Conservation (phyloP, 2,329 filamentous ascomycete genomes). For the Alternaria sp. region DNA sequence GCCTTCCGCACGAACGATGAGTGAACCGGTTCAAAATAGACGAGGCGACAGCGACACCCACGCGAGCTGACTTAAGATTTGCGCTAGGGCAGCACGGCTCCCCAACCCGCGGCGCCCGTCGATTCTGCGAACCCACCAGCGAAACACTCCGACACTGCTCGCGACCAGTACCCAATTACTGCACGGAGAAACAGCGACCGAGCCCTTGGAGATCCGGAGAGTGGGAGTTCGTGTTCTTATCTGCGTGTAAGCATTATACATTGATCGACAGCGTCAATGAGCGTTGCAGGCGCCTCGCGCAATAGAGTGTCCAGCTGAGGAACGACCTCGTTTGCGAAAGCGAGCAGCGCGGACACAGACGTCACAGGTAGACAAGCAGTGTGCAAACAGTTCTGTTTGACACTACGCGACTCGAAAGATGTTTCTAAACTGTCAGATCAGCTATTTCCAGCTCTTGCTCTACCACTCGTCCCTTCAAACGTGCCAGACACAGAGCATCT, state of each 20-base stretch:
- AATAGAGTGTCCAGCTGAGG: not conserved
- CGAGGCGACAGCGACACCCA: not conserved
- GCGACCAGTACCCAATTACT: not conserved
- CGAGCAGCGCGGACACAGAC: not conserved
- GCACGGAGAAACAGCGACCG: not conserved
- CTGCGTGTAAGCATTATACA: not conserved
- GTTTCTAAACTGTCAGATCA: not conserved
- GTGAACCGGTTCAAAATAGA: conserved; percentile 11
- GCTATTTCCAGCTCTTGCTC: conserved; percentile 1
- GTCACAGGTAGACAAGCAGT: not conserved
- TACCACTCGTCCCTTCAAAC: not conserved
- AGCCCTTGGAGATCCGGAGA: not conserved
- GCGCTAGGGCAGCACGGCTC: conserved; percentile 6
- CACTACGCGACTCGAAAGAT: not conserved
- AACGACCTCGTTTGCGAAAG: not conserved
- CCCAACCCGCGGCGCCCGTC: conserved; percentile 8
- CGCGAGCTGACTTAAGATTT: not conserved
- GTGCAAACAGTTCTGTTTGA: not conserved
- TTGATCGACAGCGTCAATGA: not conserved
- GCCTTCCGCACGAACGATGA: conserved; percentile 12
- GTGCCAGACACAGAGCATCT: not conserved
- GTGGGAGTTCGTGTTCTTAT: not conserved
- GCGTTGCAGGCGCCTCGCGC: not conserved
- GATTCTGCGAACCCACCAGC: conserved; percentile 1
- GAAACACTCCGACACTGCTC: conserved; percentile 4